Conservation (phyloP, 805 yeast species). For the Myxozyma nipponensis region DNA sequence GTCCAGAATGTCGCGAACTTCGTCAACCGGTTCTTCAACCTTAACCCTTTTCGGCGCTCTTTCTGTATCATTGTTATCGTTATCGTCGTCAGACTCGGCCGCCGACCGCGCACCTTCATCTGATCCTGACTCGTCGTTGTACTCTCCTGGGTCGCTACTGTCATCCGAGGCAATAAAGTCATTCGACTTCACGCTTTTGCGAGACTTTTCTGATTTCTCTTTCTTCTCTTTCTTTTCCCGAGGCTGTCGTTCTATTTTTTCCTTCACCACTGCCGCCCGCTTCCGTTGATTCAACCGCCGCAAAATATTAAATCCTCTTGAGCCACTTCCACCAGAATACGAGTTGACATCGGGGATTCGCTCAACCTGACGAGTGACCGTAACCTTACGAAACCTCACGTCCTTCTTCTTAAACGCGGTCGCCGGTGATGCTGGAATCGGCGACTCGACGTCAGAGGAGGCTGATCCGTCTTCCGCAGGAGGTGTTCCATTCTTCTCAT, state of each 20-base stretch:
- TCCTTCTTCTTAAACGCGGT: no score
- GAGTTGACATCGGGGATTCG: conserved; percentile 2
- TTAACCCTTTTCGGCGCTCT: background rate
- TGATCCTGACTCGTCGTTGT: conserved; percentile 32
- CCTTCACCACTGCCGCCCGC: conserved; percentile 11
- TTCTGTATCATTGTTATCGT: conserved; percentile 3
- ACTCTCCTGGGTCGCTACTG: conserved; percentile 42
- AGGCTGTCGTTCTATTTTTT: conserved; percentile 1
- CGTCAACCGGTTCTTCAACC: background rate
- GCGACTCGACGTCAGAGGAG: no score
- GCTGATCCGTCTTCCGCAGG: no score
- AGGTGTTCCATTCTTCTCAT: no score
- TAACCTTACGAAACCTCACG: conserved; percentile 15
- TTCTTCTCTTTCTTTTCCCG: conserved; percentile 7
- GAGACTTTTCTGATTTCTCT: conserved; percentile 2
- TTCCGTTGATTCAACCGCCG: conserved; percentile 18
- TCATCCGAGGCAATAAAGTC: conserved; percentile 22
- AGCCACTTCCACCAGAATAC: conserved; percentile 1
- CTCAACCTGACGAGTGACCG: conserved; percentile 15
- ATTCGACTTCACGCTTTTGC: conserved; percentile 2
- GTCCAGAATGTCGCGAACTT: conserved; percentile 1
- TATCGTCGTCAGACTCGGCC: conserved; percentile 1
- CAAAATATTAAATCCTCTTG: conserved; percentile 11
- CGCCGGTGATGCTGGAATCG: no score
- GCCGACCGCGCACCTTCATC: conserved; percentile 4